phyloP scores from a whole-genome alignment of 2,329 filamentous ascomycete species.

The Fusarium sp. region DNA sequence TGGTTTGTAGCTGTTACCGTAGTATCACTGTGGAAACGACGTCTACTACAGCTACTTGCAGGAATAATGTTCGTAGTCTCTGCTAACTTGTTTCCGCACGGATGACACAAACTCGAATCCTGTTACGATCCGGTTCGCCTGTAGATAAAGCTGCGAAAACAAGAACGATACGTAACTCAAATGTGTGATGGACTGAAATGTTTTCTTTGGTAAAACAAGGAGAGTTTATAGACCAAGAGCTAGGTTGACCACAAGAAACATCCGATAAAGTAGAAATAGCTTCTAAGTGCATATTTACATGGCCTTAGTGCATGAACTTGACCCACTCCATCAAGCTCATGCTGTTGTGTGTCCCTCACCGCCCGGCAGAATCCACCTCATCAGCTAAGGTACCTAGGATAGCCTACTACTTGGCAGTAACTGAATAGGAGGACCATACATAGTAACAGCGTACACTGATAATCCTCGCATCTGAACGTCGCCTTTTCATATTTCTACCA shows the following conservation, averaged over 20 bases:
- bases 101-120: slow-evolving; percentile 12
- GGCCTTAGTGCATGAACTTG: slow-evolving; percentile 33
- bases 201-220: slow-evolving; percentile 37
- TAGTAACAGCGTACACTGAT: slow-evolving; percentile 33
- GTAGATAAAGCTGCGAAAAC: slow-evolving; percentile 19
- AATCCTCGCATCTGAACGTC: slow-evolving; percentile 16
- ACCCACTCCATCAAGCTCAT: slow-evolving; percentile 14
- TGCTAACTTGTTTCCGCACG: slow-evolving; percentile 18
- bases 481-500: slow-evolving; percentile 2
- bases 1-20: slow-evolving; percentile 37
- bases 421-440: slow-evolving; percentile 42
- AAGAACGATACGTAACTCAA: slow-evolving; percentile 29
- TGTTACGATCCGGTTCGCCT: slow-evolving; percentile 6
- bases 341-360: slow-evolving; percentile 38
- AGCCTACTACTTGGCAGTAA: slow-evolving; percentile 39
- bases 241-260: slow-evolving; percentile 38
- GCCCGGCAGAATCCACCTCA: slow-evolving; percentile 50
- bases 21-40: slow-evolving; percentile 41
- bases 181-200: slow-evolving; percentile 33
- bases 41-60: slow-evolving; percentile 45
- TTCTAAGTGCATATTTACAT: slow-evolving; percentile 39
- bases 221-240: slow-evolving; percentile 36
- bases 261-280: slow-evolving; percentile 27
- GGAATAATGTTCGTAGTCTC: slow-evolving; percentile 34
- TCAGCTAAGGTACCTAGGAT: slow-evolving; percentile 37